Base-by-base conservation (phyloP, 257 asterid species). In the Solanum lycopersicoides region DNA sequence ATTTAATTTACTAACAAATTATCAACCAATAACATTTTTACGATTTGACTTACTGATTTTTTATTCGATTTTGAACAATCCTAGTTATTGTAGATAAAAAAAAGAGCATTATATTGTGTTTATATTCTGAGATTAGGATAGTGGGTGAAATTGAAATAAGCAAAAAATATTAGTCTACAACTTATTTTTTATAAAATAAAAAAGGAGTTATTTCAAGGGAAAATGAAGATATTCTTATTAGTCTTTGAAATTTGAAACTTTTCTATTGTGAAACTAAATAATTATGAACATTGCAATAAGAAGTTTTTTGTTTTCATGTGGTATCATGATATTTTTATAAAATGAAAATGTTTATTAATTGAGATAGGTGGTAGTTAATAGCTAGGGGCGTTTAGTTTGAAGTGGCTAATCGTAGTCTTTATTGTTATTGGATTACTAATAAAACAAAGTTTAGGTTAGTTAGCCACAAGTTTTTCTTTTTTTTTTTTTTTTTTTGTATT, bases 21-120 rank as follows among this genome's bases (percentile, higher is more conserved):
- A 53, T 7, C 65, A 56, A 56, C 2, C 2, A 56, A 56, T 7
- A 56, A 56, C 7, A 56, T 18, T 56, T 56, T 53, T 56, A n/a
- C 60, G 0, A 0, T 56, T 56, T 2, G 0, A 0, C 18, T 18
- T 56, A 56, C 20, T 1, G 1, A 0, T 53, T 7, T 56, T 35
- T 1, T 56, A 18, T 56, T 56, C 2, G 0, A 0, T 18, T 53
- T 53, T 56, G 11, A 56, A 18, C n/a, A 7, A 0, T 5, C 2
- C 5, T 56, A 1, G 0, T 18, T 56, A 56, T 7, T 3, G 3
- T 56, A 18, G 4, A 56, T 56, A 6, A 18, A 56, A n/a, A n/a
- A 56, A 56, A 7, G 1, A 56, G 14, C 9, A 60, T 21, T 23
- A 21, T 10, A 23, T 60, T 63, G 32, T 63, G 9, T n/a, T 63